Evolutionary conservation across 805 yeast genomes (phyloP).

Genomic region (Starmera pachycereana): DNA sequence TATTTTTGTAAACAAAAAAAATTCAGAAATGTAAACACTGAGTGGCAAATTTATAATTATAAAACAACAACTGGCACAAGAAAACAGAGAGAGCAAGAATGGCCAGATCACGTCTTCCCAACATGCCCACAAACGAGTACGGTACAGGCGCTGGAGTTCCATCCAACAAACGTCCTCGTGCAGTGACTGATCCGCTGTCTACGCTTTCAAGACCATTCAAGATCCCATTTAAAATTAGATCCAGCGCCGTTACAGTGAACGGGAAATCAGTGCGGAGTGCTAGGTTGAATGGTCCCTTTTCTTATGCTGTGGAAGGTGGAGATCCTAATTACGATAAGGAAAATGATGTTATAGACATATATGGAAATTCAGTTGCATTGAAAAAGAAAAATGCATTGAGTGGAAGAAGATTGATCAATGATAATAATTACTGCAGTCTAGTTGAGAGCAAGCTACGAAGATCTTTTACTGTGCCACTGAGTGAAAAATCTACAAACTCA

Average conservation of each 20-base stretch:
- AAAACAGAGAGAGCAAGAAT: conserved; percentile 8
- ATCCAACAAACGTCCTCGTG: conserved; percentile 42
- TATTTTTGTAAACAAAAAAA: not conserved
- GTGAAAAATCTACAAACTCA: conserved; percentile 19
- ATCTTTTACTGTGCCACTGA: conserved; percentile 56
- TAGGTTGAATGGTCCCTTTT: conserved; percentile 26
- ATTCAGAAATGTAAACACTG: not conserved
- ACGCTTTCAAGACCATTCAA: conserved; percentile 58
- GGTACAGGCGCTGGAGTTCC: conserved; percentile 67
- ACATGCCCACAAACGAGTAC: conserved; percentile 34
- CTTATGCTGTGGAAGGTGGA: conserved; percentile 30
- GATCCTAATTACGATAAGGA: conserved; percentile 21
- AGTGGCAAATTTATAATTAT: too few species aligned
- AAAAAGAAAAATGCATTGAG: conserved; percentile 51
- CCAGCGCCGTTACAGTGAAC: conserved; percentile 12
- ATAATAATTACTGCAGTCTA: conserved; percentile 21
- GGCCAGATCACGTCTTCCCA: conserved; percentile 28
- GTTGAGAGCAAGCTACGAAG: conserved; percentile 32
- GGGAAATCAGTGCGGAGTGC: conserved; percentile 19
- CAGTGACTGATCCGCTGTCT: conserved; percentile 39
- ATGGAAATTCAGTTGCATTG: conserved; percentile 15
- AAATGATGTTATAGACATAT: conserved; percentile 23
- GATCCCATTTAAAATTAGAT: conserved; percentile 40
- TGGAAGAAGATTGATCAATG: conserved; percentile 38
- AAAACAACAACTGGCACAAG: not conserved